Evolutionary conservation across 352 stramenopile species (phyloP), one percentile per base, ranked within the genome.

Genomic region (Globisporangium polare): DNA sequence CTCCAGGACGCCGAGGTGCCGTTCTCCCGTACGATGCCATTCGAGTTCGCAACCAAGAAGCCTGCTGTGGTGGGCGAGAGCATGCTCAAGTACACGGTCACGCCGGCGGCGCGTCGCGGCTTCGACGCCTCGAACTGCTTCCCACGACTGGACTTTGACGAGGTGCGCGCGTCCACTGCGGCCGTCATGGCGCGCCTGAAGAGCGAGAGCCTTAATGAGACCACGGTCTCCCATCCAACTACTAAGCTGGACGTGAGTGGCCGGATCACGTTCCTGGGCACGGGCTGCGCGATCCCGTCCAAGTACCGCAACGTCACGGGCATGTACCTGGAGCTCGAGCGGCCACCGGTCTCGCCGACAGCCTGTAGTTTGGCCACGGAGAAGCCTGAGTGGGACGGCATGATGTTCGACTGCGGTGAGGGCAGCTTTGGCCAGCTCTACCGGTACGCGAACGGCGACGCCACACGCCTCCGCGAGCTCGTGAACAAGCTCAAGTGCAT

Each of bases 301-400:
- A 99, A 99, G 74, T 98, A 99, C 69, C 89, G 97, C 58, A 99
- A 99, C 77, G 97, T 99, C 37, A 98, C 89, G 2, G 93, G 93
- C 39, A 99, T 98, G 65, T 96, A 97, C 63, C 46, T 98, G 17
- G 72, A 89, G 66, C 58, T 97, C 6, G 71, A 68, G 22, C 29
- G 57, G 18, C 53, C 46, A 51, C 17, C 9, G 29, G 17, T 29
- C 24, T 45, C 17, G 9, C 50, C 39, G 7, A 7, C 29, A 33
- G 29, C 29, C 7, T 33, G 4, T 33, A 33, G 2, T 0, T 45
- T 6, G 22, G 35, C 37, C 6, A 49, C 27, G 2, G 26, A 57
- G 17, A 26, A 22, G 3, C n/a, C 50, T 13, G 13, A 58, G 55
- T 77, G 68, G 66, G 68, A 74, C 12, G 83, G 79, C 12, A 88